phyloP scores from a whole-genome alignment of 352 stramenopile species.

The Globisporangium heterothallicum region DNA sequence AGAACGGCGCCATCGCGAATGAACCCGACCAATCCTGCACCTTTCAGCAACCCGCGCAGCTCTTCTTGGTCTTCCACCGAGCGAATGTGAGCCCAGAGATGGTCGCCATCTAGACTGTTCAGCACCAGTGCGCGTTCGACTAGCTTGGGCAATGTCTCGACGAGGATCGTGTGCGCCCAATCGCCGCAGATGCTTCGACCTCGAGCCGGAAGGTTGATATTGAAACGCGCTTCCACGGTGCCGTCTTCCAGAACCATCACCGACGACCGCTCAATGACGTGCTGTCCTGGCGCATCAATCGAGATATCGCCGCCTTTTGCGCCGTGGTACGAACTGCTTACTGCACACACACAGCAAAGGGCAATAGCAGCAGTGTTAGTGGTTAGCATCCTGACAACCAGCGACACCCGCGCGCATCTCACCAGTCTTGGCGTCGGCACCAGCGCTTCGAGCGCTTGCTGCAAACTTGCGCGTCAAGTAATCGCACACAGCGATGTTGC shows the following conservation, averaged over 20 bases:
- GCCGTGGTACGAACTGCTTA: constrained; percentile 75
- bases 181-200: constrained; percentile 92
- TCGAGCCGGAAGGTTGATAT: constrained; percentile 92
- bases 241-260: constrained; percentile 76
- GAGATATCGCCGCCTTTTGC: constrained; percentile 93
- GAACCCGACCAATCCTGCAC: constrained; percentile 87
- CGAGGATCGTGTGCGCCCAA: constrained; percentile 90
- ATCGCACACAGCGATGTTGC: constrained; percentile 86
- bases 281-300: constrained; percentile 90
- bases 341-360: constrained; percentile 13
- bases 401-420: too few species aligned
- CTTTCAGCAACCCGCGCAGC: constrained; percentile 80
- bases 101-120: constrained; percentile 49
- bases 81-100: constrained; percentile 84
- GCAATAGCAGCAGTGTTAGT: too few species aligned
- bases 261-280: constrained; percentile 92
- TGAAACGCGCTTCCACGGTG: constrained; percentile 91
- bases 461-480: constrained; percentile 88
- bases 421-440: constrained; percentile 60
- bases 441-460: constrained; percentile 37
- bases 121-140: constrained; percentile 80
- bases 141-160: constrained; percentile 83
- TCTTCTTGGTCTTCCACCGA: constrained; percentile 92
- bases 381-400: too few species aligned
- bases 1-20: constrained; percentile 91